These are phyloP conservation scores for Beauveria medogensis DNA, from an alignment of 2,329 filamentous ascomycete species.

Conservation along the genomic window DNA sequence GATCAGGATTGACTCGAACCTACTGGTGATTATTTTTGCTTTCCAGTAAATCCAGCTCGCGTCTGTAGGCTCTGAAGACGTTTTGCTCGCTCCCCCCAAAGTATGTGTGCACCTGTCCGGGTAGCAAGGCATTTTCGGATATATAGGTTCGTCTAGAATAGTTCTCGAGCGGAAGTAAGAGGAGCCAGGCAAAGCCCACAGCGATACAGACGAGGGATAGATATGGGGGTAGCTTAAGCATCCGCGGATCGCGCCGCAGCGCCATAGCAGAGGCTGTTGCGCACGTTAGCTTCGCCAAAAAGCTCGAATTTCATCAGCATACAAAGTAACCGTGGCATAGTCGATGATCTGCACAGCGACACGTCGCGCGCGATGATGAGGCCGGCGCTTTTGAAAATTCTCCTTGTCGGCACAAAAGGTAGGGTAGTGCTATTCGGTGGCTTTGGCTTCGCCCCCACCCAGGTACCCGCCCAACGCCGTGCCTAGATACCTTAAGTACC, in stretches of 20 bases:
- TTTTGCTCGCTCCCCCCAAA: constrained; percentile 95
- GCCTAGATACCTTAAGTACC: background rate
- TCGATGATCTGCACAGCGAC: constrained; percentile 4
- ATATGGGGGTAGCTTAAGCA: constrained; percentile 80
- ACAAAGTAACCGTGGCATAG: constrained; percentile 49
- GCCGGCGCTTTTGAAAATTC: background rate
- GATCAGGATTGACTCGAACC: constrained; percentile 13
- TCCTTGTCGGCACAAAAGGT: background rate
- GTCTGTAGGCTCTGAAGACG: constrained; percentile 80
- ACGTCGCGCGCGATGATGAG: background rate
- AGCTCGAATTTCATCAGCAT: constrained; percentile 18
- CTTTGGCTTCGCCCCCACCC: background rate
- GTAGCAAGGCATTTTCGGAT: constrained; percentile 91
- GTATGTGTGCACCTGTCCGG: constrained; percentile 95
- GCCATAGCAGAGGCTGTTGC: constrained; percentile 51
- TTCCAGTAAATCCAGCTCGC: constrained; percentile 64
- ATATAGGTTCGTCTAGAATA: constrained; percentile 94
- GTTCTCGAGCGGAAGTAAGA: constrained; percentile 79
- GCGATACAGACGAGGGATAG: constrained; percentile 77
- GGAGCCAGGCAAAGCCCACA: constrained; percentile 80
- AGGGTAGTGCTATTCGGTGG: background rate
- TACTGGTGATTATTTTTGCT: constrained; percentile 46
- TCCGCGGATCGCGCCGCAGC: constrained; percentile 70
- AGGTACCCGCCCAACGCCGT: background rate
- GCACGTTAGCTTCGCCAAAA: background rate